phyloP scores from a whole-genome alignment of 345 rosid species.

The Pistacia vera region DNA sequence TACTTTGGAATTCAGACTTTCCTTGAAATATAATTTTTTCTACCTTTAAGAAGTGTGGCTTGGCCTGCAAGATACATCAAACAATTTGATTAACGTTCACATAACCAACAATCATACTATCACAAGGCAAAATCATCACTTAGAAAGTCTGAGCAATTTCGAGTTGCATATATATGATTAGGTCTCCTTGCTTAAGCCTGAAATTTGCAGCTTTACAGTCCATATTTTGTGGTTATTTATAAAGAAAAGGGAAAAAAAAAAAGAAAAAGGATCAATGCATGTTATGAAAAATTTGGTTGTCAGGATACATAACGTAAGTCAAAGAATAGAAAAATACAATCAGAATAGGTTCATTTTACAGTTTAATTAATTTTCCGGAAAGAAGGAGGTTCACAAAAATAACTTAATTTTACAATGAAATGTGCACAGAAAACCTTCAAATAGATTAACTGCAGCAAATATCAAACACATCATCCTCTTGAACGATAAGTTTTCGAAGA shows the following conservation, averaged over 20 bases:
- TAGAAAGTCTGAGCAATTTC: neutral
- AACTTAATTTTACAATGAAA: no score
- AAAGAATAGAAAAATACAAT: no score
- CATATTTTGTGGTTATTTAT: neutral
- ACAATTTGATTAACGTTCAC: slow-evolving; percentile 2
- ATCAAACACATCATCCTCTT: no score
- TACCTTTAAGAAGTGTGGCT: slow-evolving; percentile 78
- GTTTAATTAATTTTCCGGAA: no score
- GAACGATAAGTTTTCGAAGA: no score
- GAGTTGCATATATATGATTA: slow-evolving; percentile 9
- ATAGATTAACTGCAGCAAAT: no score
- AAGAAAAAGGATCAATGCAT: neutral
- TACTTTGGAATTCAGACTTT: slow-evolving; percentile 73
- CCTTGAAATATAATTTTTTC: slow-evolving; percentile 78
- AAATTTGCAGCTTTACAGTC: neutral
- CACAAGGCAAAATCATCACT: slow-evolving; percentile 12
- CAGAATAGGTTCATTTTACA: no score
- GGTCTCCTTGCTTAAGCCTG: slow-evolving; percentile 15
- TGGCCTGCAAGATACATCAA: slow-evolving; percentile 56
- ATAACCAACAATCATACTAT: neutral
- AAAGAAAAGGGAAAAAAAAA: no score
- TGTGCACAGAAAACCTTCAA: no score
- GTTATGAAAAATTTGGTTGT: neutral
- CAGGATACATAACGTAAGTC: no score
- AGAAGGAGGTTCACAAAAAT: no score